Evolutionary conservation across 306 rosid genomes (phyloP).

Genomic region (Betula pendula): DNA sequence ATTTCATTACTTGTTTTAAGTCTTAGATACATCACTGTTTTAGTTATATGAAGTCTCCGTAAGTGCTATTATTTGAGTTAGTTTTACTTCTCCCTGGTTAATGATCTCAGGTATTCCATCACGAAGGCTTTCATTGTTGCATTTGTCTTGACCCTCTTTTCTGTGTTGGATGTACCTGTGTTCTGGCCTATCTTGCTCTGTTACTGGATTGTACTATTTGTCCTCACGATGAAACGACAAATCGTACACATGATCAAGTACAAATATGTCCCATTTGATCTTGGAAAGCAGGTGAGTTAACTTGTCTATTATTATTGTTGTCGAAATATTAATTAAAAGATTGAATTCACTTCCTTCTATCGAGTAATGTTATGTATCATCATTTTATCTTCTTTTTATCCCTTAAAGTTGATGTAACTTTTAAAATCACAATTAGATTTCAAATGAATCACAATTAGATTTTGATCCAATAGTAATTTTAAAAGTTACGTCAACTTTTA

Average conservation of each 20-base stretch:
- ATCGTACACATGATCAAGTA: constrained; percentile 21
- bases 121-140: constrained; percentile 26
- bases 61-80: background rate
- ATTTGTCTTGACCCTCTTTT: constrained; percentile 18
- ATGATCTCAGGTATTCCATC: constrained; percentile 20
- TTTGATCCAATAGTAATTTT: no score
- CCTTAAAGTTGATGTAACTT: no score
- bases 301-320: no score
- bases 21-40: background rate
- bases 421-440: no score
- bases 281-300: constrained; percentile 11
- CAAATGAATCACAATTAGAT: no score
- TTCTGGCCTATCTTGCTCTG: constrained; percentile 22
- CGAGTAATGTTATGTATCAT: no score
- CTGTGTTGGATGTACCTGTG: constrained; percentile 24
- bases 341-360: no score
- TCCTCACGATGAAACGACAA: constrained; percentile 9
- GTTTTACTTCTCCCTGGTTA: background rate
- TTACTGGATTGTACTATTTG: constrained; percentile 18
- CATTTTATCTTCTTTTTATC: no score
- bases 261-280: constrained; percentile 12
- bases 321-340: no score
- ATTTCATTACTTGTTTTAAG: background rate
- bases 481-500: no score
- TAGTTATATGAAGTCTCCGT: background rate